Evolutionary conservation across 2,329 filamentous ascomycete genomes (phyloP), one percentile per base, ranked within the genome.

Genomic region (Aspergillus sp.): DNA sequence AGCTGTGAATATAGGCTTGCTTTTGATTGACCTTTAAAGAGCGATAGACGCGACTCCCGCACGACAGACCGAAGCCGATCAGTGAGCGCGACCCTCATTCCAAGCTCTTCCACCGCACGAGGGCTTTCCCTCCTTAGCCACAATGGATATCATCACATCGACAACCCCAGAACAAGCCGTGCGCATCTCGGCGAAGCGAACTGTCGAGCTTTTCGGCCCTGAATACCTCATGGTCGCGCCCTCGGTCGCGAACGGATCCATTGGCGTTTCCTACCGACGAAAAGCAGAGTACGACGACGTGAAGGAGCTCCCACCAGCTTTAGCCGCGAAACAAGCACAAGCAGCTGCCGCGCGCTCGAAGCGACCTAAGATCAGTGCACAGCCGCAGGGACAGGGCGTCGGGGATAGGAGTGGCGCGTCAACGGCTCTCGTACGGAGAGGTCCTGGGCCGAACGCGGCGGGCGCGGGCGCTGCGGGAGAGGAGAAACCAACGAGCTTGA

Each of bases 291-390:
- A 97, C 77, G 85, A 88, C 69, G 82, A 89, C 71, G 89, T 95
- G 23, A 87, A 88, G 73, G 89, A 90, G 64, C 84, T 97, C 3
- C 93, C 93, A 6, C 86, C 89, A 23, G 87, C 87, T 1, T 84
- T 97, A 22, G 91, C 91, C 41, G 89, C 91, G 23, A 95, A 93
- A 74, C 90, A 93, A 76, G 89, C 90, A 15, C 86, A 82, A 69
- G 84, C 85, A n/a, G 84, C 84, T 13, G 83, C 83, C 8, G 84
- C 85, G 63, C 83, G 88, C 66, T 83, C 87, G 67, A 91, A 88
- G 76, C 86, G 88, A 69, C 81, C 84, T 41, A 87, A 86, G 64
- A 77, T 73, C 82, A 84, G 64, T 71, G 79, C 50, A 78, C 81
- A 59, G 78, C 85, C 70, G 84, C 51, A 41, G 45, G 47, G 54